These are phyloP conservation scores for Mucor circinelloides DNA, from an alignment of 371 early-diverging fungal species.

Conservation along the genomic window DNA sequence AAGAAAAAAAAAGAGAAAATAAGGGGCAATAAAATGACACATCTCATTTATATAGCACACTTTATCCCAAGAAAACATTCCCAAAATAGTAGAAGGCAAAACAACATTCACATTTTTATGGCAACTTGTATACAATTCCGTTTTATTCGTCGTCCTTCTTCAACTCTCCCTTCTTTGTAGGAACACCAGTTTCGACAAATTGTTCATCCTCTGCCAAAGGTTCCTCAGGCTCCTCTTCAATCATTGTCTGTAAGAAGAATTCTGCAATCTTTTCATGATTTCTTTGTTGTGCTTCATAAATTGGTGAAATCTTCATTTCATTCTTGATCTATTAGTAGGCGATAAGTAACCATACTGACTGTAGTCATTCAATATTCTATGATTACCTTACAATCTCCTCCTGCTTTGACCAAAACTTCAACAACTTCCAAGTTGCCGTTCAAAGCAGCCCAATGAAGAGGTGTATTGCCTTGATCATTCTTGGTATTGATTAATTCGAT, in stretches of 20 bases:
- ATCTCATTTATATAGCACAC: neutral
- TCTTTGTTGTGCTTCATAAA: slow-evolving; percentile 68
- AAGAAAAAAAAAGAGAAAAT: slow-evolving; percentile 3
- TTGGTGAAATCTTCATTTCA: slow-evolving; percentile 57
- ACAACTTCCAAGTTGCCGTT: slow-evolving; percentile 79
- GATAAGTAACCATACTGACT: neutral
- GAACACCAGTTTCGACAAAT: slow-evolving; percentile 47
- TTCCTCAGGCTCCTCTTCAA: slow-evolving; percentile 55
- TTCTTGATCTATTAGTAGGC: slow-evolving; percentile 59
- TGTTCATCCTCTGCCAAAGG: slow-evolving; percentile 53
- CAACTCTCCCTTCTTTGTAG: neutral
- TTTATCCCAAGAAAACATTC: slow-evolving; percentile 20
- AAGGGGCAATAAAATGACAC: neutral
- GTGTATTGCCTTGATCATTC: slow-evolving; percentile 77
- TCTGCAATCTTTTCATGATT: slow-evolving; percentile 69
- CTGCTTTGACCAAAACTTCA: slow-evolving; percentile 59
- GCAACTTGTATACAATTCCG: slow-evolving; percentile 9
- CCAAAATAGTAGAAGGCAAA: slow-evolving; percentile 10
- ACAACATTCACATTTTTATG: neutral
- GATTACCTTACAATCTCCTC: slow-evolving; percentile 66
- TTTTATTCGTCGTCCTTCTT: neutral
- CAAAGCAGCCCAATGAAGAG: slow-evolving; percentile 88
- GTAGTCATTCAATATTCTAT: slow-evolving; percentile 3
- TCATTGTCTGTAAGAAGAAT: slow-evolving; percentile 61
- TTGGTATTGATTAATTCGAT: slow-evolving; percentile 55